phyloP scores from a whole-genome alignment of 2,329 filamentous ascomycete species.

The Macrophomina phaseolina region DNA sequence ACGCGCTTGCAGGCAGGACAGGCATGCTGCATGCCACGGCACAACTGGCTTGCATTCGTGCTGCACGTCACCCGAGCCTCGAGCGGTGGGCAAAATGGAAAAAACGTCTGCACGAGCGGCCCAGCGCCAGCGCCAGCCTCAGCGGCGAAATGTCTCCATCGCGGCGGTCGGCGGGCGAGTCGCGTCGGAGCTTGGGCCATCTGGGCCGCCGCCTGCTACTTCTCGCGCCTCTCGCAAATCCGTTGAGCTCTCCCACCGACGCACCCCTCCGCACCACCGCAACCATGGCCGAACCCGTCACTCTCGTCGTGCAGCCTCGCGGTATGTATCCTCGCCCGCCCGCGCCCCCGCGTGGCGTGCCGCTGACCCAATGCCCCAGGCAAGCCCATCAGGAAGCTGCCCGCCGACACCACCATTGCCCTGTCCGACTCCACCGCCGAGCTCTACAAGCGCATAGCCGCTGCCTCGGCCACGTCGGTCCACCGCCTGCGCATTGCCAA shows the following conservation, averaged over 20 bases:
- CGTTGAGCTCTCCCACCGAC: conserved; percentile 21
- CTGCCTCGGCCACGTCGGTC: conserved; percentile 59
- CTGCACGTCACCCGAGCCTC: not conserved
- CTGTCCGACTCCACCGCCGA: conserved; percentile 59
- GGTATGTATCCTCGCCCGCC: conserved; percentile 38
- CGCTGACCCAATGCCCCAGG: conserved; percentile 48
- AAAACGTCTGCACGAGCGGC: not conserved
- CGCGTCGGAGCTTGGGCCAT: conserved; percentile 14
- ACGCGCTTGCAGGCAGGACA: not conserved
- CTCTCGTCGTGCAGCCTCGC: conserved; percentile 52
- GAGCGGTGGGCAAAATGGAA: not conserved
- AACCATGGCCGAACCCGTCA: conserved; percentile 44
- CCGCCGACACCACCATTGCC: conserved; percentile 60
- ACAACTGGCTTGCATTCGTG: not conserved
- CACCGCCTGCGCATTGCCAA: conserved; percentile 70
- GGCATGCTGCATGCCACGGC: not conserved
- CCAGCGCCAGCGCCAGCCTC: not conserved
- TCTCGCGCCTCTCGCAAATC: not conserved
- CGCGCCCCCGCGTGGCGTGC: not conserved
- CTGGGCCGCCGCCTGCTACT: not conserved
- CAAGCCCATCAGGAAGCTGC: conserved; percentile 66
- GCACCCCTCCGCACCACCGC: not conserved
- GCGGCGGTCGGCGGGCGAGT: not conserved
- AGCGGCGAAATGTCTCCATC: not conserved
- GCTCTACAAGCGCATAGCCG: conserved; percentile 63